Conservation (phyloP, 345 rosid genomes). For the Microcos paniculata region DNA sequence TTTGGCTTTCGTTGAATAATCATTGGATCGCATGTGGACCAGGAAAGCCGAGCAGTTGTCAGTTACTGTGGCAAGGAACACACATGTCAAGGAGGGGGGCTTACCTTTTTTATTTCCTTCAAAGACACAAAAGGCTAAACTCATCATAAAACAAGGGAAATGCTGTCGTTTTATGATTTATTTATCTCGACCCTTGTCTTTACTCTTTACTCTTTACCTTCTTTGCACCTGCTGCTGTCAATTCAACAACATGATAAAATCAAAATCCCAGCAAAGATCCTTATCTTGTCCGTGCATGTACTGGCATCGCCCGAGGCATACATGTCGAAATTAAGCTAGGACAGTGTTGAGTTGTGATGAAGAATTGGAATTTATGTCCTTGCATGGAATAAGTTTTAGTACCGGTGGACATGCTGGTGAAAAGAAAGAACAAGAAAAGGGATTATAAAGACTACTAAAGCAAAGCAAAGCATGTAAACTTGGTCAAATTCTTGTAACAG, state of each 20-base stretch:
- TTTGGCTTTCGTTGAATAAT: not conserved
- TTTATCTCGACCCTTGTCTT: conserved; percentile 27
- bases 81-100: conserved; percentile 21
- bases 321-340: not conserved
- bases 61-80: conserved; percentile 18
- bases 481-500: not conserved
- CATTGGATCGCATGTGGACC: conserved; percentile 19
- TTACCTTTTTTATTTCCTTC: conserved; percentile 17
- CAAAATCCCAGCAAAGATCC: not conserved
- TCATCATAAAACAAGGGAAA: conserved; percentile 20
- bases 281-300: not conserved
- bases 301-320: not conserved
- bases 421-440: not conserved
- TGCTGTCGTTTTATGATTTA: conserved; percentile 21
- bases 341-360: not conserved
- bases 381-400: not conserved
- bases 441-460: not conserved
- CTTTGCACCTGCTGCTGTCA: conserved; percentile 16
- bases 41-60: not conserved
- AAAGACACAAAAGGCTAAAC: conserved; percentile 21
- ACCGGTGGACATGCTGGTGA: not conserved
- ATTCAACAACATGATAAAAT: not conserved
- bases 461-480: not conserved
- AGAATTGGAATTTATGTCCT: not conserved
- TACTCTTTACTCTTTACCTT: conserved; percentile 14